These are phyloP conservation scores for Aspergillus saccharolyticus DNA, from an alignment of 495 filamentous ascomycete species.

Conservation along the genomic window DNA sequence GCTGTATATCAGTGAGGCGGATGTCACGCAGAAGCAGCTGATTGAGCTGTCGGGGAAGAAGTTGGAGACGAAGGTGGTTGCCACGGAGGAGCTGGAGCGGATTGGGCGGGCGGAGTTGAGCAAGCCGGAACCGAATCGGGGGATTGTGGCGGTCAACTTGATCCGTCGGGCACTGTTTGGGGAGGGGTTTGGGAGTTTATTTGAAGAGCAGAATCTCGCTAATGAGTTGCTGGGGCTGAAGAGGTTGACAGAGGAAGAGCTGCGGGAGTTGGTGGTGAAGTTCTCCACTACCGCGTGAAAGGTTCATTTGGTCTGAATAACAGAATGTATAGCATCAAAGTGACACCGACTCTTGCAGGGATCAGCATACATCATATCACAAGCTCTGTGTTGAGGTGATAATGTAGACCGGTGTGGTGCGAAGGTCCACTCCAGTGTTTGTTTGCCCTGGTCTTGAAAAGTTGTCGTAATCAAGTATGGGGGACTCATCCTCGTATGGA, in stretches of 20 bases:
- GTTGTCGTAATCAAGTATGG: no score
- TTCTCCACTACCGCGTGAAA: no score
- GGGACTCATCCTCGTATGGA: no score
- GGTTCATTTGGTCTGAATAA: no score
- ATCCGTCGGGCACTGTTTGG: conserved; percentile 36
- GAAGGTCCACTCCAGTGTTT: no score
- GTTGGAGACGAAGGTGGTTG: conserved; percentile 33
- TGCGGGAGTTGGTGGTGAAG: conserved; percentile 2
- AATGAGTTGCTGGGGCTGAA: conserved; percentile 40
- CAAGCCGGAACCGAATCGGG: conserved; percentile 25
- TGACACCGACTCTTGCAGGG: no score
- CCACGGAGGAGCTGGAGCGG: conserved; percentile 40
- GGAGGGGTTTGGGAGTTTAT: conserved; percentile 40
- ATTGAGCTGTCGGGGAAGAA: conserved; percentile 46
- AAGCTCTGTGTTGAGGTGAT: no score
- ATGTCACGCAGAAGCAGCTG: conserved; percentile 51
- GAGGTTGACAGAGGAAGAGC: conserved; percentile 24
- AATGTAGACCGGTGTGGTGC: no score
- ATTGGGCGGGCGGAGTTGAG: conserved; percentile 35
- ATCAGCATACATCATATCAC: no score
- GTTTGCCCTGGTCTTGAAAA: no score
- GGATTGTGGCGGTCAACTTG: conserved; percentile 36
- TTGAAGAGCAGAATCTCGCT: conserved; percentile 19
- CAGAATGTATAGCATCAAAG: no score
- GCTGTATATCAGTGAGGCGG: conserved; percentile 17